phyloP scores from a whole-genome alignment of 1,284 basidiomycete species.

The Leccinum subatratum region DNA sequence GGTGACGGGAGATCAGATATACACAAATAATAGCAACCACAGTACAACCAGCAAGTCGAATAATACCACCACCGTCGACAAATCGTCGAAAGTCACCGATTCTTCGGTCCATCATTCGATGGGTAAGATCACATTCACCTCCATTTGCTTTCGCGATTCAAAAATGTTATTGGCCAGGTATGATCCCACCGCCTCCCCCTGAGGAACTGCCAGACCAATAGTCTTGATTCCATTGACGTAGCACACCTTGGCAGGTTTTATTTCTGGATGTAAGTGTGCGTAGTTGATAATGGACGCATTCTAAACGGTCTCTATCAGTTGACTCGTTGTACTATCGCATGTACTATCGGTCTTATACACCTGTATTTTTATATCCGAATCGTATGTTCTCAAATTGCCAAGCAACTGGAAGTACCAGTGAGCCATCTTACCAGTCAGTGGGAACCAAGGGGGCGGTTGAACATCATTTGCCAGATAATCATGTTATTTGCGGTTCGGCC shows the following conservation, averaged over 20 bases:
- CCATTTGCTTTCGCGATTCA: neutral
- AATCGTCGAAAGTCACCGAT: conserved; percentile 20
- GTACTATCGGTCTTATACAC: neutral
- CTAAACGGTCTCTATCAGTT: conserved; percentile 5
- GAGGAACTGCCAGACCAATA: conserved; percentile 11
- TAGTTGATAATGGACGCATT: neutral
- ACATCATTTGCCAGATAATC: neutral
- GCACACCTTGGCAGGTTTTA: neutral
- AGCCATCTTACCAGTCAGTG: neutral
- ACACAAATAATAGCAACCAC: conserved; percentile 21
- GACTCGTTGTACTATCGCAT: neutral
- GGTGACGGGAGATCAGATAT: conserved; percentile 22
- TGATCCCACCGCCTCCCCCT: conserved; percentile 5
- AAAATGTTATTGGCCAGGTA: conserved; percentile 4
- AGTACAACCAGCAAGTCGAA: conserved; percentile 18
- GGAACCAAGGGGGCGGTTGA: no score
- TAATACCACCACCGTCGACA: conserved; percentile 21
- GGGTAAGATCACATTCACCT: conserved; percentile 14
- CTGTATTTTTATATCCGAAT: neutral
- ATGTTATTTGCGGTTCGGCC: neutral
- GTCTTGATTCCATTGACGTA: conserved; percentile 1
- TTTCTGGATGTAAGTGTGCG: conserved; percentile 8
- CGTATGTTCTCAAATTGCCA: neutral
- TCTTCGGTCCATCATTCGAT: conserved; percentile 29
- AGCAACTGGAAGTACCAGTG: neutral